Base-by-base conservation (phyloP, 306 rosid genomes). In the Vachellia pachyceras region DNA sequence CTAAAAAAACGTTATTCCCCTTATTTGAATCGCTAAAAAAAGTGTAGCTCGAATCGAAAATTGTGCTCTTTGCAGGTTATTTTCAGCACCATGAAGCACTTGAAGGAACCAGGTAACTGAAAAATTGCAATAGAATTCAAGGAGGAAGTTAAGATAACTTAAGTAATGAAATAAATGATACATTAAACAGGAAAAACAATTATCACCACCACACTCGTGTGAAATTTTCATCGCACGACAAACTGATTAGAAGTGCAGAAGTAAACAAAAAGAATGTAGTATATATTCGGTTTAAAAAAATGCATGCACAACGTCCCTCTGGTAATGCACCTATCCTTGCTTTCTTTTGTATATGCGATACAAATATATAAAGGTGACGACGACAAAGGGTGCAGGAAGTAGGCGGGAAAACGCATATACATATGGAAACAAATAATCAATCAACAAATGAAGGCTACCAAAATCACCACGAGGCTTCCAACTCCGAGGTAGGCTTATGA, bases 401-500 rank as follows among this genome's bases (percentile, higher is more conserved):
- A 42, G 73, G 46, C 3, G 25, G 8, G 33, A 73, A 20, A 79
- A 20, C 41, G 0, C 79, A 42, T 40, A 36, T 57, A 71, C 73
- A 76, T 33, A 71, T 69, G 40, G 69, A 69, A 29, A 72, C 22
- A 82, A 77, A 64, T 42, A 79, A 85, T 78, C 14, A 79, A 80
- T 76, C 71, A 75, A 50, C 66, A 80, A 64, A 10, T 14, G 11
- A 45, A 66, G 84, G 77, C 57, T 57, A 75, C 23, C 46, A n/a
- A 42, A 57, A 84, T 87, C 87, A 88, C 17, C 77, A 81, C 1
- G 68, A 78, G 49, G 82, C 63, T 66, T 90, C 98, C 1, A 90
- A 91, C 25, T 91, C 95, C 20, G 83, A 47, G 20, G 83, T 74
- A 69, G 86, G 72, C 81, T 89, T 90, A 84, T 89, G 87, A 87